Base-by-base conservation (phyloP, 73 alveolate species). In the Tetrahymena elliotti region DNA sequence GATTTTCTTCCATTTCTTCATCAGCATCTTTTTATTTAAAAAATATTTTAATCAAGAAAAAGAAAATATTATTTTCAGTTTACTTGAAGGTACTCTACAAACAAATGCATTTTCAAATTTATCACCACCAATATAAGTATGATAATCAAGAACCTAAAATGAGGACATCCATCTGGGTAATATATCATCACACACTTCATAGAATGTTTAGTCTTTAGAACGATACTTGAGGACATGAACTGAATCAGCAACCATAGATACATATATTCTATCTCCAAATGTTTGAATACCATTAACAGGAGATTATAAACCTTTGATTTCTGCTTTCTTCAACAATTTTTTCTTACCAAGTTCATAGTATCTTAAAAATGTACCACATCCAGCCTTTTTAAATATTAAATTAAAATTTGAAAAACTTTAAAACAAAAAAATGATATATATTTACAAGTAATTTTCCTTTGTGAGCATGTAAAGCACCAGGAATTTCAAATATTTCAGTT, bases 341-440 rank as follows among this genome's bases (percentile, higher is more conserved):
- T 98, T 97, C 97, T 98, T 97, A 10, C 99, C 99, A 39, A 98
- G 94, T 95, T 99, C 99, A 95, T 99, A 99, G 52, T 98, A 97
- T 96, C 99, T 98, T 82, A 98, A 95, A 93, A 97, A 98, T 40
- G 96, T 95, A 47, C 99, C 99, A 94, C 98, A 98, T 2, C 99
- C 99, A 88, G 88, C 88, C 88, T 68, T 0, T 68, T 27, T 18
- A 22, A 18, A 68, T 5, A 6, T 18, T 24, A 27, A 24, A 68
- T 4, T 27, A 68, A 24, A 68, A n/a, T 27, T 68, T 24, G 15
- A 68, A 4, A 24, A 7, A 1, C 33, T 68, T 68, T 24, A 68
- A 27, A 18, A 0, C 27, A 2, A 68, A 68, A 31, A 27, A 68
- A 7, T 15, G 20, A 68, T 24, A 27, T 22, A 68, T 40, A 10